These are phyloP conservation scores for Metschnikowia similis DNA, from an alignment of 805 yeast genomes.

Conservation along the genomic window DNA sequence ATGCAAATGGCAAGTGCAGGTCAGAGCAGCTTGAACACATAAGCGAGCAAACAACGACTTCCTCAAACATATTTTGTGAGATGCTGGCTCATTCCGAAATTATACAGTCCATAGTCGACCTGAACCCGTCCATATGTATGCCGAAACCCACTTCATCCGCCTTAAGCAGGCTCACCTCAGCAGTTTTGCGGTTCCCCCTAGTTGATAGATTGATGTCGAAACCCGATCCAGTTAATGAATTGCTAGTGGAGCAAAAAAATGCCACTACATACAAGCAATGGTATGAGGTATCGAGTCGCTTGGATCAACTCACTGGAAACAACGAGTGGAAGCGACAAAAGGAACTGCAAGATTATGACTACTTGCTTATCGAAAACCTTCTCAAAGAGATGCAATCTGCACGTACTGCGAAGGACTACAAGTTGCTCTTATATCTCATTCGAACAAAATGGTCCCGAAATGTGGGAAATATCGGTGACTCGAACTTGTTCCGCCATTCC, in stretches of 20 bases:
- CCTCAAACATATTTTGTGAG: not conserved
- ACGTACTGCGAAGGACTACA: slow-evolving; percentile 53
- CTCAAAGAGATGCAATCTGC: slow-evolving; percentile 57
- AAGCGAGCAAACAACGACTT: not conserved
- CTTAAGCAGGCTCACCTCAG: not conserved
- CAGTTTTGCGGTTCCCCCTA: slow-evolving; percentile 10
- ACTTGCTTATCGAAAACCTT: slow-evolving; percentile 49
- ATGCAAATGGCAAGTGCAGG: not conserved
- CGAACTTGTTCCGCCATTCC: slow-evolving; percentile 69
- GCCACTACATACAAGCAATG: slow-evolving; percentile 56
- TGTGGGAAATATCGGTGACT: slow-evolving; percentile 82
- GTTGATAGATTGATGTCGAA: slow-evolving; percentile 11
- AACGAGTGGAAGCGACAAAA: slow-evolving; percentile 67
- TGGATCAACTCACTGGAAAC: slow-evolving; percentile 63
- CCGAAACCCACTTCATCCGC: slow-evolving; percentile 5
- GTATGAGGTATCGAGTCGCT: slow-evolving; percentile 55
- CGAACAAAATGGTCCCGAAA: slow-evolving; percentile 84
- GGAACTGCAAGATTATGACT: slow-evolving; percentile 70
- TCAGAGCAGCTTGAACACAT: not conserved
- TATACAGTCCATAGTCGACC: slow-evolving; percentile 13
- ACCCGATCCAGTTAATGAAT: not conserved
- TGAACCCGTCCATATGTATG: slow-evolving; percentile 13
- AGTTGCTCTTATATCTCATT: slow-evolving; percentile 63
- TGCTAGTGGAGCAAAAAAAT: slow-evolving; percentile 27
- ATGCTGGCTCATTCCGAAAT: slow-evolving; percentile 13